Conservation (phyloP, 257 asterid genomes). For the Jasminum sambac region DNA sequence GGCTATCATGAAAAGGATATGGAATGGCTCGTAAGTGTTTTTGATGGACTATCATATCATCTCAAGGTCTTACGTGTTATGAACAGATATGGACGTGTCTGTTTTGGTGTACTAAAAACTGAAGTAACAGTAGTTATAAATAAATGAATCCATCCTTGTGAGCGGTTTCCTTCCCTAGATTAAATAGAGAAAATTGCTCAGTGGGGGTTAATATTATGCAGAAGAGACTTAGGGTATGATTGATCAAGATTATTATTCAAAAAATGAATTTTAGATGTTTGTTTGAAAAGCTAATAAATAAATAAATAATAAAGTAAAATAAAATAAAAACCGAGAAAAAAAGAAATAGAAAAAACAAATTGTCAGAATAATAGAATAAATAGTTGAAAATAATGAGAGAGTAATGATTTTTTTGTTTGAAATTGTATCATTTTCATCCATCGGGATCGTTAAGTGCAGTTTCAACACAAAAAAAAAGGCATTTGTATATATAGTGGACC, state of each 20-base stretch:
- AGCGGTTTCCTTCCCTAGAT: not conserved
- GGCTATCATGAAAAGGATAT: not conserved
- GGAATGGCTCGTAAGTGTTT: not conserved
- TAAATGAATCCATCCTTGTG: not conserved
- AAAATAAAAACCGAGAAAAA: no score
- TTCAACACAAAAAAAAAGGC: constrained; percentile 2
- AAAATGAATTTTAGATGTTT: no score
- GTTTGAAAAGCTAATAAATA: no score
- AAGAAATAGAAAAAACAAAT: no score
- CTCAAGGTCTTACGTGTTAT: not conserved
- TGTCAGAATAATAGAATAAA: no score
- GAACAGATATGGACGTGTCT: not conserved
- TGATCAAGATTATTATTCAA: no score
- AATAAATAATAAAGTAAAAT: no score
- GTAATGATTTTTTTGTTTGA: no score
- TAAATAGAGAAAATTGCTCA: not conserved
- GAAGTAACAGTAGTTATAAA: not conserved
- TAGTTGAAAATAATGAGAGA: no score
- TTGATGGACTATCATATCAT: not conserved
- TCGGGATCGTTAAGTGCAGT: not conserved
- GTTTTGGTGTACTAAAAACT: not conserved
- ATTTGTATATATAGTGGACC: not conserved
- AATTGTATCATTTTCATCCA: not conserved
- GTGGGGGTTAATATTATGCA: not conserved
- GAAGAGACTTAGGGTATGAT: not conserved